Conservation (phyloP, 2,329 filamentous ascomycete species). For the Hirsutella minnesotensis region DNA sequence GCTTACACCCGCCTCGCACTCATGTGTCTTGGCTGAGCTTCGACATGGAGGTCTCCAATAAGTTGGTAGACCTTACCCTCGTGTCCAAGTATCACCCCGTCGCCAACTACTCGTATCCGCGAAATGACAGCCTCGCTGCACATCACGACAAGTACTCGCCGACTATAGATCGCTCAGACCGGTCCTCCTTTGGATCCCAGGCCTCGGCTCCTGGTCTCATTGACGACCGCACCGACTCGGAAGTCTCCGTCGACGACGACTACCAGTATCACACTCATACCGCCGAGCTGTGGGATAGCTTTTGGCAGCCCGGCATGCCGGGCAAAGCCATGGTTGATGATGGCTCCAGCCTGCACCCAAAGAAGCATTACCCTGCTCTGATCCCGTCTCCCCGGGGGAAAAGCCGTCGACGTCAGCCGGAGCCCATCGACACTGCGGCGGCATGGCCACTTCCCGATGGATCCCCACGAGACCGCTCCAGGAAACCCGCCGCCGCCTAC, state of each 20-base stretch:
- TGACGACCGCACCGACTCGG: constrained; percentile 38
- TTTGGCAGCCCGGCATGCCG: constrained; percentile 23
- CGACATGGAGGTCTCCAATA: constrained; percentile 24
- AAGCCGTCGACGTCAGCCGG: constrained; percentile 12
- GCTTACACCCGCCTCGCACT: not conserved
- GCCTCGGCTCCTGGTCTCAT: constrained; percentile 35
- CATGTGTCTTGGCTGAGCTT: not conserved
- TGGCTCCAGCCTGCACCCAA: constrained; percentile 6
- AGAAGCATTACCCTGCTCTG: constrained; percentile 19
- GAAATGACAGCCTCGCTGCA: constrained; percentile 12
- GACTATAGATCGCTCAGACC: constrained; percentile 10
- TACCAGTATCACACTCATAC: constrained; percentile 33
- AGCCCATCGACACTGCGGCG: constrained; percentile 3
- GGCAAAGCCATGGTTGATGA: constrained; percentile 3
- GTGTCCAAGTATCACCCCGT: constrained; percentile 27
- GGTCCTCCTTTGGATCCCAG: constrained; percentile 33
- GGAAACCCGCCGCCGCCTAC: constrained; percentile 3
- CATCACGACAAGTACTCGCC: not conserved
- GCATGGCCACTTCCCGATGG: constrained; percentile 15
- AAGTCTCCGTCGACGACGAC: constrained; percentile 38
- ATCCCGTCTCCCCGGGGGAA: constrained; percentile 14
- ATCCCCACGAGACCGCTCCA: constrained; percentile 4
- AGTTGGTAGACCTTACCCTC: constrained; percentile 24
- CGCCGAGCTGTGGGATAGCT: constrained; percentile 38
- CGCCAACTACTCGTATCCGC: constrained; percentile 29